Percentiles rank a stretch among this genome's conserved stretches.
Evolutionary conservation across 1,284 basidiomycete species (phyloP).

Genomic region (Bjerkandera adusta): DNA sequence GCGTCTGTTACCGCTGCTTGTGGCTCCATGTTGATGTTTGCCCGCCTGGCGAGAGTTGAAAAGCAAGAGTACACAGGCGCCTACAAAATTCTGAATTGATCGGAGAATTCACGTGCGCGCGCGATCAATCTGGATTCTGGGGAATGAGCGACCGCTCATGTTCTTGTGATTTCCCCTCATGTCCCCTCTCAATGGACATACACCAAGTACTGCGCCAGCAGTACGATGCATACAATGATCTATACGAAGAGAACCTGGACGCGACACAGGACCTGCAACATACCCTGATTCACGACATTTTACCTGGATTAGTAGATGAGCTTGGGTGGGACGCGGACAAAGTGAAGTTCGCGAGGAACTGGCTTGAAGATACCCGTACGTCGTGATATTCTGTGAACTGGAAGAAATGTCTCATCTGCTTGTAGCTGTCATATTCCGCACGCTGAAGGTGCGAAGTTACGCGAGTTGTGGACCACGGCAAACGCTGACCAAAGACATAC

Average conservation of each 20-base stretch:
- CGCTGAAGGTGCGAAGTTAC: conserved; percentile 50
- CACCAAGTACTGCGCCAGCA: conserved; percentile 11
- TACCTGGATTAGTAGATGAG: conserved; percentile 59
- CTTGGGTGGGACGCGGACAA: conserved; percentile 45
- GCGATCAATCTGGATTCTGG: too few relatives aligned
- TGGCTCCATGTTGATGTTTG: too few relatives aligned
- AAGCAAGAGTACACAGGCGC: too few relatives aligned
- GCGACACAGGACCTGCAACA: conserved; percentile 45
- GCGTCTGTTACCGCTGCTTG: conserved; percentile 8
- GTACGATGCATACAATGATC: conserved; percentile 19
- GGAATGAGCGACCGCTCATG: too few relatives aligned
- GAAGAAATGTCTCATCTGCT: not conserved
- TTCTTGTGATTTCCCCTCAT: too few relatives aligned
- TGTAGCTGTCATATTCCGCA: conserved; percentile 63
- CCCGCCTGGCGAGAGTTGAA: too few relatives aligned
- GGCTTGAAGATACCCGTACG: conserved; percentile 54
- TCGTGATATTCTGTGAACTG: conserved; percentile 8
- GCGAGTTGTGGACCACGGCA: conserved; percentile 10
- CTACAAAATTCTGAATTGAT: too few relatives aligned
- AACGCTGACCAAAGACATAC: conserved; percentile 1
- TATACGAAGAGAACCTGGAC: conserved; percentile 46
- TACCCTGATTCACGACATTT: conserved; percentile 50
- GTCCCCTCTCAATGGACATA: too few relatives aligned
- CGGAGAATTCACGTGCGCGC: too few relatives aligned
- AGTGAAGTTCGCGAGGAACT: conserved; percentile 50